Evolutionary conservation across 1,284 basidiomycete genomes (phyloP), one percentile per base, ranked within the genome.

Genomic region (Fereydounia khargensis): DNA sequence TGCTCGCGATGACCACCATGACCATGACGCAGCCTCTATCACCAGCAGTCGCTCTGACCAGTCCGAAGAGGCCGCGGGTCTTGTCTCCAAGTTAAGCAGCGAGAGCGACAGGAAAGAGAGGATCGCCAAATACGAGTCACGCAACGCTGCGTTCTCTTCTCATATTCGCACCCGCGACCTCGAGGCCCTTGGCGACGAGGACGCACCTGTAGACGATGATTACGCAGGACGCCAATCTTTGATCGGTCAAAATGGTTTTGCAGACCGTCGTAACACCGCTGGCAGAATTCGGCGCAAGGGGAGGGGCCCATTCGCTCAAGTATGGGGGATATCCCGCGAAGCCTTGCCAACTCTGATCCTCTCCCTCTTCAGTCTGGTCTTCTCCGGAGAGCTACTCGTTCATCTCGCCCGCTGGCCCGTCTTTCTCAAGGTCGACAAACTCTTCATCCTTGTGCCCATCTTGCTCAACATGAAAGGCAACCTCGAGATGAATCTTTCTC

Each of bases 391-490:
- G 73, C 81, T 94, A 0, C 78, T 96, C 28, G 87, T 91, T 70
- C 84, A 86, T 68, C 85, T 92, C 39, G 87, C 90, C n/a, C 46
- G 59, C 47, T 97, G 91, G 91, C 82, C 81, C 47, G 90, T 91
- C 32, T 94, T 98, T 82, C 81, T 82, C 40, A 82, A 86, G 42
- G 70, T 74, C n/a, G 88, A 96, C 80, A 92, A 98, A 76, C 85
- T 97, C 47, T 92, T 97, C 69, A 92, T 97, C 80, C 88, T 97
- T 47, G 86, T 96, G 7, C 92, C 94, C 10, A 91, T 95, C 64
- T 80, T 97, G 18, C 83, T 94, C 63, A 98, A 97, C 69, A 84
- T 98, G 55, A 96, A 96, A 74, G 94, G 94, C 14, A 96, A 96
- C 67, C 82, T 97, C 35, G 91, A 94, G 78, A 92, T 94, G 88